These are phyloP conservation scores for Rutstroemia sydowiana DNA, from an alignment of 2,329 filamentous ascomycete species.

Conservation along the genomic window DNA sequence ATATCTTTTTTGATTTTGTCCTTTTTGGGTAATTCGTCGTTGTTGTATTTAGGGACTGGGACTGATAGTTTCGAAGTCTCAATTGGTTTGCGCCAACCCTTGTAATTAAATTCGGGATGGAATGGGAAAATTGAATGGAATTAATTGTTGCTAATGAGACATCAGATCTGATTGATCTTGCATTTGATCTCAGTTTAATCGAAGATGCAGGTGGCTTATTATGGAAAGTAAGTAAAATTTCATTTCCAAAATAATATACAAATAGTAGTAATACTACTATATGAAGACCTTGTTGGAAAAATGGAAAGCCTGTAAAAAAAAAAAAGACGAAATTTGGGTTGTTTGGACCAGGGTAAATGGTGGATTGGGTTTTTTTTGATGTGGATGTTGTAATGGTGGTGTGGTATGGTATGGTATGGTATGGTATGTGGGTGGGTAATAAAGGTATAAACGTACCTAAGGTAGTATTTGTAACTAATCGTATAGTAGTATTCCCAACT, in stretches of 20 bases:
- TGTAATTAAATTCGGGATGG: neutral
- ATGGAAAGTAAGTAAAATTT: neutral
- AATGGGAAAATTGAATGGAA: neutral
- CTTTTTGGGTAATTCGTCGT: neutral
- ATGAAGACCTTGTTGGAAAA: too few relatives aligned
- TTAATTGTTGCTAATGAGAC: neutral
- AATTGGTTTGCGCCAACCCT: slow-evolving; percentile 3
- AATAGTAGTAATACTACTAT: too few relatives aligned
- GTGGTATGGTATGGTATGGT: neutral
- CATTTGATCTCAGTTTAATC: slow-evolving; percentile 5
- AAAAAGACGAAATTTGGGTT: too few relatives aligned
- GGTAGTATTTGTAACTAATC: too few relatives aligned
- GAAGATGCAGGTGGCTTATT: neutral
- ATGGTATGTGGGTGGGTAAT: neutral
- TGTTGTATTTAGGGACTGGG: neutral
- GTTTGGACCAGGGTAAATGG: neutral
- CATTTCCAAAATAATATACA: neutral
- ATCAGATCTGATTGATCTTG: slow-evolving; percentile 6
- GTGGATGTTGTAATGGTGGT: neutral
- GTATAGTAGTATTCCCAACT: too few relatives aligned
- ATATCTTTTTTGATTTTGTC: neutral
- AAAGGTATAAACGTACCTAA: too few relatives aligned
- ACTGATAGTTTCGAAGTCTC: neutral
- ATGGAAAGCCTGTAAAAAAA: too few relatives aligned
- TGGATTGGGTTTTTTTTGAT: neutral